Conservation (phyloP, 2,329 filamentous ascomycete genomes). For the Aspergillus ochraceoroseus region DNA sequence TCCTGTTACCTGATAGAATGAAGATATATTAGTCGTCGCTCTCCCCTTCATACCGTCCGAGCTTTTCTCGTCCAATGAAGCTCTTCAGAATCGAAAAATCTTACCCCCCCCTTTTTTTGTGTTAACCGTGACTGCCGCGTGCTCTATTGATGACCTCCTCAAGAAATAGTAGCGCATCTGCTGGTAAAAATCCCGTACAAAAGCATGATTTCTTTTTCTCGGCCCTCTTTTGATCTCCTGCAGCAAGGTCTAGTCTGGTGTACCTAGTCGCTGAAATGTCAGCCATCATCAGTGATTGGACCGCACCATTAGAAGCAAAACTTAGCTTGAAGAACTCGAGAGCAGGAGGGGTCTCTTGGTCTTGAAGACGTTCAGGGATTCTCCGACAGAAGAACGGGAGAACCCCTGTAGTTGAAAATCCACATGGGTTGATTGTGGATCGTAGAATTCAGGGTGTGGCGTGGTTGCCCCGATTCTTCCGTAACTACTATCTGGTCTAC, state of each 20-base stretch:
- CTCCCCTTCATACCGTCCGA: not conserved
- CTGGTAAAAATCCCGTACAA: no score
- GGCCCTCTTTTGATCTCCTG: not conserved
- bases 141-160: not conserved
- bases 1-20: slow-evolving; percentile 9
- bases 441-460: not conserved
- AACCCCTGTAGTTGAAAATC: slow-evolving; percentile 6
- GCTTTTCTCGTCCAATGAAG: slow-evolving; percentile 6
- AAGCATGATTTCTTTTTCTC: slow-evolving; percentile 5
- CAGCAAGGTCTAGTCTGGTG: slow-evolving; percentile 1
- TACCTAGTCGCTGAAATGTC: not conserved
- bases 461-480: no score
- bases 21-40: not conserved
- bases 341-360: not conserved
- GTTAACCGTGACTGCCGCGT: slow-evolving; percentile 7
- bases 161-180: no score
- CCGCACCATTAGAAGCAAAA: not conserved
- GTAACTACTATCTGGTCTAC: no score
- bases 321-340: slow-evolving; percentile 5
- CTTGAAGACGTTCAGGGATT: not conserved
- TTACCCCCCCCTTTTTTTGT: not conserved
- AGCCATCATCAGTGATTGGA: slow-evolving; percentile 3
- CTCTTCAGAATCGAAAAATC: not conserved
- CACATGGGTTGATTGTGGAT: not conserved
- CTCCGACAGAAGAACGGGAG: slow-evolving; percentile 2